Evolutionary conservation across 441 rosid species (phyloP).

Genomic region (Populus trichocarpa): DNA sequence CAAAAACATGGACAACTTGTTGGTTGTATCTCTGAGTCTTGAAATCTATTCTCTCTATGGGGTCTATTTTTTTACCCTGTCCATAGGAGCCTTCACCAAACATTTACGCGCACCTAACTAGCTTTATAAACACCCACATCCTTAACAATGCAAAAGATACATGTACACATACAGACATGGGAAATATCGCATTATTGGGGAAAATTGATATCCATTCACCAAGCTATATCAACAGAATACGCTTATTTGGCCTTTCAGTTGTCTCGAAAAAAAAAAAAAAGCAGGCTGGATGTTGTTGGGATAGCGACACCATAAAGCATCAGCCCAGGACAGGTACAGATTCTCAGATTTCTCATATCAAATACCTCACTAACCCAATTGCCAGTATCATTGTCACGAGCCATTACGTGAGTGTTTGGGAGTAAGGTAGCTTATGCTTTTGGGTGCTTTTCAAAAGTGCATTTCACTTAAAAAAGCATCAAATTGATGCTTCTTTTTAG

Average conservation of each 20-base stretch:
- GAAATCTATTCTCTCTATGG: background rate
- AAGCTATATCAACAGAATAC: background rate
- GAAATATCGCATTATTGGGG: background rate
- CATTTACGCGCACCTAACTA: background rate
- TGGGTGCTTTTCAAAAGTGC: too few species aligned
- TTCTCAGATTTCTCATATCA: background rate
- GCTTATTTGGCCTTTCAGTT: background rate
- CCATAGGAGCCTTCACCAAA: slow-evolving; percentile 1
- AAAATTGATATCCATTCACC: background rate
- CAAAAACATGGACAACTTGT: background rate
- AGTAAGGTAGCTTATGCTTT: too few species aligned
- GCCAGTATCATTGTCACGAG: background rate
- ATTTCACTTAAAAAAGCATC: too few species aligned
- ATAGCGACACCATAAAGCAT: background rate
- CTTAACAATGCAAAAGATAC: background rate
- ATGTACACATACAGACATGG: background rate
- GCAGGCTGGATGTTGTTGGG: background rate
- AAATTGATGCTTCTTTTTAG: too few species aligned
- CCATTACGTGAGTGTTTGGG: background rate
- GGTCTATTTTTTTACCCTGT: background rate
- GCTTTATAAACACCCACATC: background rate
- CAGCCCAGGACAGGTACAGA: background rate
- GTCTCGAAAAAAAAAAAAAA: background rate
- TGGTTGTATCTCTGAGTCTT: background rate
- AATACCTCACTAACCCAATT: background rate